Evolutionary conservation across 1,284 basidiomycete genomes (phyloP).

Genomic region (Boletus calvinii): DNA sequence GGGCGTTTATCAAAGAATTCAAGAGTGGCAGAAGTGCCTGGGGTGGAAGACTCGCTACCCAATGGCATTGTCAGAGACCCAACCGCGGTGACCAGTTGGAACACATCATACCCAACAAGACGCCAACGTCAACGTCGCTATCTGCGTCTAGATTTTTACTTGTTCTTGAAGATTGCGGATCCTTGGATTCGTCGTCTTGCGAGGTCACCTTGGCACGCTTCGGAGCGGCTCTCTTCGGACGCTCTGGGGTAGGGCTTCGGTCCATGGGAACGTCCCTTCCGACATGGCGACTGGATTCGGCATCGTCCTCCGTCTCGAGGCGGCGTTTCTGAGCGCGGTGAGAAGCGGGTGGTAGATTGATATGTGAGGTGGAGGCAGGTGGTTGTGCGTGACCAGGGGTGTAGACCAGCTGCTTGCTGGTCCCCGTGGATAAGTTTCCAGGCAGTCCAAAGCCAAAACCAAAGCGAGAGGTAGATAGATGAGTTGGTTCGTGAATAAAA

Average conservation of each 20-base stretch:
- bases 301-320: constrained; percentile 59
- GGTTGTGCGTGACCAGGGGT: constrained; percentile 40
- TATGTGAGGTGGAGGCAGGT: constrained; percentile 46
- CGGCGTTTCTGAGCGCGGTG: constrained; percentile 57
- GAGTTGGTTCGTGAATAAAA: constrained; percentile 60
- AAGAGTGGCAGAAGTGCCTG: constrained; percentile 72
- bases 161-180: constrained; percentile 43
- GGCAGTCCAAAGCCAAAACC: constrained; percentile 70
- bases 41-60: constrained; percentile 65
- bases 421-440: constrained; percentile 38
- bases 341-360: constrained; percentile 38
- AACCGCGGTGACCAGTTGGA: constrained; percentile 5
- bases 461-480: constrained; percentile 62
- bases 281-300: constrained; percentile 36
- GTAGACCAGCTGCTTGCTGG: constrained; percentile 37
- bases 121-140: constrained; percentile 71
- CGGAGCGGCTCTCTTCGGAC: constrained; percentile 61
- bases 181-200: constrained; percentile 41
- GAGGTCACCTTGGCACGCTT: constrained; percentile 60
- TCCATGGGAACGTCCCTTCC: constrained; percentile 71
- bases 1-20: constrained; percentile 58
- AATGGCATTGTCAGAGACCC: constrained; percentile 15
- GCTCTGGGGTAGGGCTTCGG: constrained; percentile 76
- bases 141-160: constrained; percentile 39
- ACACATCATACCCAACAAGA: constrained; percentile 61